A percentile compares a stretch with the other conserved stretches of the same genome.
Conservation (phyloP, 176 grass and related monocot genomes). For the Oryza glaberrima region DNA sequence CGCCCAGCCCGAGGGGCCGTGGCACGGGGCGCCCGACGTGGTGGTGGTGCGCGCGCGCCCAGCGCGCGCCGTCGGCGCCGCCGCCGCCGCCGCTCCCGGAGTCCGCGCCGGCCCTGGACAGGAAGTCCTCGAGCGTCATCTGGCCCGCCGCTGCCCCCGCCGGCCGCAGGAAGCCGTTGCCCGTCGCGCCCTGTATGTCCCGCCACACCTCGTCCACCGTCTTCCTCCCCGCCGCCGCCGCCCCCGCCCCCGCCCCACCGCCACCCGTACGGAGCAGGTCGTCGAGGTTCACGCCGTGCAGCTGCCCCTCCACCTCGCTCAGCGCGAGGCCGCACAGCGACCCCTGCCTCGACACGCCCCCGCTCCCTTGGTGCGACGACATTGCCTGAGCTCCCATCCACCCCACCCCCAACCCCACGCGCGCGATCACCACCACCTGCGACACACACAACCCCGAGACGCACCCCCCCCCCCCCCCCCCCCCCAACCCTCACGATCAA, state of each 20-base stretch:
- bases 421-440: neutral
- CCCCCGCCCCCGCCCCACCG: constrained; percentile 1
- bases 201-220: constrained; percentile 86
- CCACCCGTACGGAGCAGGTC: constrained; percentile 55
- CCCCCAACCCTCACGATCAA: neutral
- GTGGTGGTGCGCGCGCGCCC: neutral
- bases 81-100: neutral
- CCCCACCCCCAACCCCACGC: neutral
- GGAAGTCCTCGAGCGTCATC: constrained; percentile 91
- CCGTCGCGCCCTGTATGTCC: constrained; percentile 57
- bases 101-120: constrained; percentile 50
- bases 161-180: constrained; percentile 18
- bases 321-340: constrained; percentile 69
- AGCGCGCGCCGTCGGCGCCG: constrained; percentile 6
- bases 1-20: constrained; percentile 45
- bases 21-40: constrained; percentile 52
- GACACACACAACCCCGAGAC: neutral
- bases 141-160: constrained; percentile 35
- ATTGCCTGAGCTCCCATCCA: constrained; percentile 71
- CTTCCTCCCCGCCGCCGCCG: constrained; percentile 44
- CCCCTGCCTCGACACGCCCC: constrained; percentile 56
- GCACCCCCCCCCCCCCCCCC: no score
- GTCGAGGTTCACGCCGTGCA: constrained; percentile 77
- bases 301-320: constrained; percentile 70
- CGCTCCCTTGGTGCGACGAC: constrained; percentile 54